phyloP scores from a whole-genome alignment of 495 filamentous ascomycete species.

The Xanthoparmelia taractica region DNA sequence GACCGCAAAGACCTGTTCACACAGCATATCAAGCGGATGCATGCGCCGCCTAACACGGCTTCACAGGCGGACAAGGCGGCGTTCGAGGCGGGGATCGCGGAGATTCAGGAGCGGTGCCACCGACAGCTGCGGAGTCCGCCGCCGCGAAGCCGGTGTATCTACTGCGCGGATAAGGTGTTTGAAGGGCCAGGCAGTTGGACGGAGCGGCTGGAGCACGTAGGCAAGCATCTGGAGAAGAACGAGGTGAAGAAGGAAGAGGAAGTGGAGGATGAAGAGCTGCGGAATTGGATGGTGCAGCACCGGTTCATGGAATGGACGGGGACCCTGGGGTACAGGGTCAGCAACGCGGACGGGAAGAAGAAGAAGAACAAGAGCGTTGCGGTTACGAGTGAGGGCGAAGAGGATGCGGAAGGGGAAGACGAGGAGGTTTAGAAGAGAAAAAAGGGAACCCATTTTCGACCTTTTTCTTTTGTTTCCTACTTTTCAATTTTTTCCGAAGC shows the following conservation, averaged over 20 bases:
- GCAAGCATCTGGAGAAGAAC: conserved; percentile 42
- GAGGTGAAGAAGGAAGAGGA: conserved; percentile 30
- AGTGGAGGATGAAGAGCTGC: conserved; percentile 40
- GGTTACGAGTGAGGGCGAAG: conserved; percentile 13
- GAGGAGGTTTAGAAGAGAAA: conserved; percentile 18
- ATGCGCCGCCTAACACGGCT: conserved; percentile 49
- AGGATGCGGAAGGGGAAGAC: conserved; percentile 17
- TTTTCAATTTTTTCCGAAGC: neutral
- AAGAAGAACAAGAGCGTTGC: conserved; percentile 16
- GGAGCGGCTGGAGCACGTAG: conserved; percentile 83
- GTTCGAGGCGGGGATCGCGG: conserved; percentile 41
- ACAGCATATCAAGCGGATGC: conserved; percentile 92
- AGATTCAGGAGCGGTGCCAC: conserved; percentile 52
- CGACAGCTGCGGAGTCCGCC: conserved; percentile 55
- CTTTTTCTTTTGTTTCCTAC: neutral
- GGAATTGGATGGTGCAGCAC: conserved; percentile 46
- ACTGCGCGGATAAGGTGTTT: conserved; percentile 39
- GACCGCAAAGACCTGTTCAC: conserved; percentile 92
- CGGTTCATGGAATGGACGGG: conserved; percentile 34
- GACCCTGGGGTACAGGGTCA: conserved; percentile 1
- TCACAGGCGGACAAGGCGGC: conserved; percentile 33
- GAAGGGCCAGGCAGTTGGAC: conserved; percentile 55
- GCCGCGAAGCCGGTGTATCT: conserved; percentile 47
- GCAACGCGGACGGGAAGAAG: conserved; percentile 16
- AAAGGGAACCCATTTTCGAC: neutral